Conservation (phyloP, 768 basidiomycete genomes). For the Daedalea quercina region DNA sequence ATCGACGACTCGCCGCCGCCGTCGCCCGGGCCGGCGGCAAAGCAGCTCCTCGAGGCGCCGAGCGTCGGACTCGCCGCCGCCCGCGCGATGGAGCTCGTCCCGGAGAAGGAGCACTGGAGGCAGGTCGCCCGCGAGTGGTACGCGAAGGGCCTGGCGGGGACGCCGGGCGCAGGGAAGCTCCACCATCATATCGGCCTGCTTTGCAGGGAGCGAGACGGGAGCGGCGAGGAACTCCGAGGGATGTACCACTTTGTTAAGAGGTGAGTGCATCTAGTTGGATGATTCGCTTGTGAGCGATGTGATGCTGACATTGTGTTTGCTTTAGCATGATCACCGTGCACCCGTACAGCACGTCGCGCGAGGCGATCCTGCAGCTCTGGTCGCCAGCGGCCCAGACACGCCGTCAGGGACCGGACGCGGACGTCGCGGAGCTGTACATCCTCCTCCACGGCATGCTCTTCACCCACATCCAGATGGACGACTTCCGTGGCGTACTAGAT, state of each 20-base stretch:
- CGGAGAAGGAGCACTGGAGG: slow-evolving; percentile 90
- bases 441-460: slow-evolving; percentile 96
- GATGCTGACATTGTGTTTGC: background rate
- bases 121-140: slow-evolving; percentile 92
- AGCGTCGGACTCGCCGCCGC: slow-evolving; percentile 87
- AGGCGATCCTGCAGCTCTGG: slow-evolving; percentile 88
- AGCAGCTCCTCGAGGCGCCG: slow-evolving; percentile 26
- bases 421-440: slow-evolving; percentile 75
- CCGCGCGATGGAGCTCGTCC: slow-evolving; percentile 75
- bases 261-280: slow-evolving; percentile 34
- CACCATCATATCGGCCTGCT: slow-evolving; percentile 92
- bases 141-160: slow-evolving; percentile 74
- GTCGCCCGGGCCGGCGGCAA: slow-evolving; percentile 12
- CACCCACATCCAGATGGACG: slow-evolving; percentile 91
- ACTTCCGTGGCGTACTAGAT: slow-evolving; percentile 74
- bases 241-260: slow-evolving; percentile 96
- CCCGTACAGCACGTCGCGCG: slow-evolving; percentile 81
- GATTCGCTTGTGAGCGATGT: background rate
- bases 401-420: slow-evolving; percentile 70
- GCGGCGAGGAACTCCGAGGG: slow-evolving; percentile 82
- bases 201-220: slow-evolving; percentile 73
- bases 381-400: slow-evolving; percentile 65
- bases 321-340: slow-evolving; percentile 86
- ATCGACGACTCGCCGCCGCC: slow-evolving; percentile 24
- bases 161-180: slow-evolving; percentile 89